Conservation (phyloP, 768 basidiomycete genomes). For the Tephrocybe rancida region DNA sequence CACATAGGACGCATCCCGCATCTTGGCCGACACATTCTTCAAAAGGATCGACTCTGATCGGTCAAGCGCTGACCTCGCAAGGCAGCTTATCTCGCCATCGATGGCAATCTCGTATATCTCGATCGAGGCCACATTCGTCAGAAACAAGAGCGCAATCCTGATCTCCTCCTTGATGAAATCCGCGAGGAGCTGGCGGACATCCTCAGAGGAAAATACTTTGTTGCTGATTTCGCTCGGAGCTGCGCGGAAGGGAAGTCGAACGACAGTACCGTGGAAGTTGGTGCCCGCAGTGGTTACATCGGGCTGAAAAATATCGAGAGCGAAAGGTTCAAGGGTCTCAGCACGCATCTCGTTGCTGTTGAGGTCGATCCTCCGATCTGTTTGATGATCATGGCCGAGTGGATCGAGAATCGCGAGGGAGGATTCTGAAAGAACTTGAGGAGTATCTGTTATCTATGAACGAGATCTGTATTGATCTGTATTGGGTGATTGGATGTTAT, state of each 20-base stretch:
- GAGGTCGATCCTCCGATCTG: conserved; percentile 33
- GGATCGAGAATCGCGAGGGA: conserved; percentile 47
- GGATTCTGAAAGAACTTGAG: conserved; percentile 47
- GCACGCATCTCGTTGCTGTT: conserved; percentile 31
- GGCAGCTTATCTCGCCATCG: conserved; percentile 18
- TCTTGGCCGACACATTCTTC: neutral
- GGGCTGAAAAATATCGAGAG: conserved; percentile 14
- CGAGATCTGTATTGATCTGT: neutral
- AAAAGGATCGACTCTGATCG: neutral
- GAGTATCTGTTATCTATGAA: conserved; percentile 47
- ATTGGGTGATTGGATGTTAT: neutral
- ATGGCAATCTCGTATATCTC: conserved; percentile 39
- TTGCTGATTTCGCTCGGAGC: conserved; percentile 34
- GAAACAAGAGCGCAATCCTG: conserved; percentile 42
- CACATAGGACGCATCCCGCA: conserved; percentile 12
- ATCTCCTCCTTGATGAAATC: conserved; percentile 45
- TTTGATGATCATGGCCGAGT: conserved; percentile 24
- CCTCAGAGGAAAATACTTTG: conserved; percentile 28
- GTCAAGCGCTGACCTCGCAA: conserved; percentile 21
- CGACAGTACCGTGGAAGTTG: conserved; percentile 39
- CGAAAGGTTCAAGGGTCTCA: conserved; percentile 30
- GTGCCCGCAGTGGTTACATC: neutral
- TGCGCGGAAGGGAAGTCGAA: conserved; percentile 48
- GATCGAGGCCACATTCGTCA: conserved; percentile 39
- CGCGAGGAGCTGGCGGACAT: conserved; percentile 39